Percentiles rank a stretch among this genome's conserved stretches.
Evolutionary conservation across 345 rosid genomes (phyloP).

Genomic region (Laguncularia racemosa): DNA sequence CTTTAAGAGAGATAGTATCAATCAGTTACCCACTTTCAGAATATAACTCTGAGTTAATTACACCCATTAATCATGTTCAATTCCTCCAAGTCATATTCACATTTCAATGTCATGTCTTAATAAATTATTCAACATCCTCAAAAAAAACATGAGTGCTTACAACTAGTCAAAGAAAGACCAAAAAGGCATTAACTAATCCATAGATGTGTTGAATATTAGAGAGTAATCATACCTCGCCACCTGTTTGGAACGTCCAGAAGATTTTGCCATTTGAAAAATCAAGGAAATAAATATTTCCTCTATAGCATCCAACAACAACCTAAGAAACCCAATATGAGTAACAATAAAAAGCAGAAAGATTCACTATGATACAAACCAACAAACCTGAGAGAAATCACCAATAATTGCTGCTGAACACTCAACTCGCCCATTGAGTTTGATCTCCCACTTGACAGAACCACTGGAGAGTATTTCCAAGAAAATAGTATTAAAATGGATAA

Average conservation of each 20-base stretch:
- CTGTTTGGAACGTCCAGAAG: slow-evolving; percentile 78
- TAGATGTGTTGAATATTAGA: neutral
- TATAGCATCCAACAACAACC: slow-evolving; percentile 94
- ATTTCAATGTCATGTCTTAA: no score
- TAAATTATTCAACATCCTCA: no score
- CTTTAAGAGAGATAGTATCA: no score
- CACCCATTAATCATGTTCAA: no score
- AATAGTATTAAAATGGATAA: neutral
- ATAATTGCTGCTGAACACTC: slow-evolving; percentile 82
- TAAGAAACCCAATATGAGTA: slow-evolving; percentile 17
- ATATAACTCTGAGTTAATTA: no score
- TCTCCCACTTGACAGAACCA: slow-evolving; percentile 79
- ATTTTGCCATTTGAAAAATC: slow-evolving; percentile 57
- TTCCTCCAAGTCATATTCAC: no score
- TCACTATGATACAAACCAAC: slow-evolving; percentile 11
- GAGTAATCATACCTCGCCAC: slow-evolving; percentile 53
- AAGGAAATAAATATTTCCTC: slow-evolving; percentile 74
- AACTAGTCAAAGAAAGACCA: no score
- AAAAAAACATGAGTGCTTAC: no score
- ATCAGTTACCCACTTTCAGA: no score
- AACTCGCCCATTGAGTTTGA: slow-evolving; percentile 63
- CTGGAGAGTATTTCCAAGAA: slow-evolving; percentile 23
- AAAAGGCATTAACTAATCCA: no score
- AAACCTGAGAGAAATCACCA: slow-evolving; percentile 79
- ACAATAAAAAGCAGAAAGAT: slow-evolving; percentile 9